These are phyloP conservation scores for Wickerhamomyces rabaulensis DNA, from an alignment of 805 yeast genomes.

Conservation along the genomic window DNA sequence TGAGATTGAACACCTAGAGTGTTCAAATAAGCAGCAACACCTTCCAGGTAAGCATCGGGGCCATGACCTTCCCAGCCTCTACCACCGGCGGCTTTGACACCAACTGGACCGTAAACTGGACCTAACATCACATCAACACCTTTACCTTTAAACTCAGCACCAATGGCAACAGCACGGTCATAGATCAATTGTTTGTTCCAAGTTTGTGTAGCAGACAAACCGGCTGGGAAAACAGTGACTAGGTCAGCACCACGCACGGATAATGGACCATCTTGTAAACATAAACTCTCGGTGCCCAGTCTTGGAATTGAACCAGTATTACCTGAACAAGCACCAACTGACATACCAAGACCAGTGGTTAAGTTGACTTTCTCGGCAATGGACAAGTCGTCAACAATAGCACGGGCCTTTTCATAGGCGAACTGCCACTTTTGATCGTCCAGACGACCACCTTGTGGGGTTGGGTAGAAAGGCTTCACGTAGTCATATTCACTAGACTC, in stretches of 20 bases:
- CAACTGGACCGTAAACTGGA: conserved; percentile 52
- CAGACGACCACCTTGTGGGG: conserved; percentile 34
- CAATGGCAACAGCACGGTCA: conserved; percentile 50
- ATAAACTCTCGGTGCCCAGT: conserved; percentile 44
- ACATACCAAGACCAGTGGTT: conserved; percentile 55
- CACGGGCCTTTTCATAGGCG: conserved; percentile 47
- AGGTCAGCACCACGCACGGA: conserved; percentile 50
- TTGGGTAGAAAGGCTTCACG: conserved; percentile 14
- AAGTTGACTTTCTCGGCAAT: conserved; percentile 51
- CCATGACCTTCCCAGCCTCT: conserved; percentile 64
- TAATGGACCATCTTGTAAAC: conserved; percentile 55
- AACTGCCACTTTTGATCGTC: conserved; percentile 44
- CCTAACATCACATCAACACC: conserved; percentile 52
- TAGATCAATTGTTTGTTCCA: conserved; percentile 45
- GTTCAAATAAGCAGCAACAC: conserved; percentile 45
- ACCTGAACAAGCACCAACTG: conserved; percentile 50
- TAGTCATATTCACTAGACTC: too few relatives aligned
- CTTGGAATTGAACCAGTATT: conserved; percentile 52
- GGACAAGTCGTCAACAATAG: conserved; percentile 45
- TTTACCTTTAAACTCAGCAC: conserved; percentile 43
- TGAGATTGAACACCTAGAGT: conserved; percentile 48
- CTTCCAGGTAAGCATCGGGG: conserved; percentile 56
- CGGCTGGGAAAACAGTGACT: conserved; percentile 49
- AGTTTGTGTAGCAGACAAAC: conserved; percentile 48
- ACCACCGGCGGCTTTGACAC: conserved; percentile 54